A percentile compares a stretch with the other conserved stretches of the same genome.
These are phyloP conservation scores for Salvia sclarea DNA, from an alignment of 305 asterid genomes.

Conservation along the genomic window DNA sequence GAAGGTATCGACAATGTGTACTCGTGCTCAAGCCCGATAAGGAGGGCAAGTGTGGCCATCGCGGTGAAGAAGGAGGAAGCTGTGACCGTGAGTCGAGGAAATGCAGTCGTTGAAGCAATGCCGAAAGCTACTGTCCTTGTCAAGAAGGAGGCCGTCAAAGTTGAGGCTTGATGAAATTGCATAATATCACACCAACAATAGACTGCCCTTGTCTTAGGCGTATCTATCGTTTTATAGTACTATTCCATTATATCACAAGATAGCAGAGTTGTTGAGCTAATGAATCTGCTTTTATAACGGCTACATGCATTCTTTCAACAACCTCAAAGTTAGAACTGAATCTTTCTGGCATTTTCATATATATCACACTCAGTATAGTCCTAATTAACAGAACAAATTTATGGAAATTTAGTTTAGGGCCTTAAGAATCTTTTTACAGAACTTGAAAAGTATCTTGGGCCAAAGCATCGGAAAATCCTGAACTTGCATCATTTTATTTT, in stretches of 20 bases:
- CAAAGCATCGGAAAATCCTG: no score
- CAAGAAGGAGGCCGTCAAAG: constrained; percentile 22
- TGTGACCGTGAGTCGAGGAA: neutral
- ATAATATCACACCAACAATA: no score
- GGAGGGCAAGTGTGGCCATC: constrained; percentile 1
- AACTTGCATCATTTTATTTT: no score
- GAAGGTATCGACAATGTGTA: constrained; percentile 24
- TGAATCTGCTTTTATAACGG: no score
- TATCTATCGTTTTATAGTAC: neutral
- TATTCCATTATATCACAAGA: neutral
- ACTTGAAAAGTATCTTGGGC: no score
- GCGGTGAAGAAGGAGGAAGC: constrained; percentile 20
- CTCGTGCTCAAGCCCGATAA: constrained; percentile 27
- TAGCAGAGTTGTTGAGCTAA: neutral
- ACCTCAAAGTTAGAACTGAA: no score
- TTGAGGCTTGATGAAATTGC: neutral
- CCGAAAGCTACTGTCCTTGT: neutral
- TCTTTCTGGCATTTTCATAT: no score
- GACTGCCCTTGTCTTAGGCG: neutral
- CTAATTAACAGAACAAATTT: no score
- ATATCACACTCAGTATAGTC: no score
- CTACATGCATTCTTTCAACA: no score
- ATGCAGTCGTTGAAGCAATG: neutral
- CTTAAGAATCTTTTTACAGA: no score
- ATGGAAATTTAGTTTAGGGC: no score